phyloP scores from a whole-genome alignment of 1,139 yeast species.

The Blastobotrys persicus region DNA sequence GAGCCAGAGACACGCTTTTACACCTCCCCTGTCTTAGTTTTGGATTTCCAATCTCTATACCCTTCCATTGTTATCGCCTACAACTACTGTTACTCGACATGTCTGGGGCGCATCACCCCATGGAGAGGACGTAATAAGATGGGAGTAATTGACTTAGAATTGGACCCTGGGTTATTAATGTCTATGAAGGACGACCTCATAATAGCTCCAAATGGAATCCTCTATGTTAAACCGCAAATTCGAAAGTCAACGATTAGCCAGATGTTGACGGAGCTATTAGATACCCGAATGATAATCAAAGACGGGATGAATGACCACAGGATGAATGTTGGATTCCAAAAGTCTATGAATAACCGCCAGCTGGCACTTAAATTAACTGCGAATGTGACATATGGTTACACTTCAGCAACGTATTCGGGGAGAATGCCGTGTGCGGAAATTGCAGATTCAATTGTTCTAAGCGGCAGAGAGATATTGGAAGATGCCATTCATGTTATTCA shows the following conservation, averaged over 20 bases:
- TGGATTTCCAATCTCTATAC: constrained; percentile 90
- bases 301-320: constrained; percentile 56
- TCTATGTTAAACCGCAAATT: constrained; percentile 63
- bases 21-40: constrained; percentile 82
- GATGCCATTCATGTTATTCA: constrained; percentile 71
- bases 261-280: constrained; percentile 80
- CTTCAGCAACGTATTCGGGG: constrained; percentile 93
- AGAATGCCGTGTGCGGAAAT: constrained; percentile 96
- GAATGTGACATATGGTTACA: constrained; percentile 92
- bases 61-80: constrained; percentile 92
- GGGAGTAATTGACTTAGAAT: constrained; percentile 42
- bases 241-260: constrained; percentile 75
- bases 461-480: constrained; percentile 81
- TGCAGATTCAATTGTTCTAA: constrained; percentile 90
- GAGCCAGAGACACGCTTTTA: constrained; percentile 86
- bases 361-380: constrained; percentile 86
- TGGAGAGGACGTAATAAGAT: constrained; percentile 47
- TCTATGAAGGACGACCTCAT: constrained; percentile 53
- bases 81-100: constrained; percentile 86
- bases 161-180: constrained; percentile 58
- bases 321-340: constrained; percentile 47
- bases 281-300: constrained; percentile 76
- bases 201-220: constrained; percentile 83
- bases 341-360: constrained; percentile 72
- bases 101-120: constrained; percentile 68